phyloP scores from a whole-genome alignment of 179 eudicot species.

The Carnegiea gigantea region DNA sequence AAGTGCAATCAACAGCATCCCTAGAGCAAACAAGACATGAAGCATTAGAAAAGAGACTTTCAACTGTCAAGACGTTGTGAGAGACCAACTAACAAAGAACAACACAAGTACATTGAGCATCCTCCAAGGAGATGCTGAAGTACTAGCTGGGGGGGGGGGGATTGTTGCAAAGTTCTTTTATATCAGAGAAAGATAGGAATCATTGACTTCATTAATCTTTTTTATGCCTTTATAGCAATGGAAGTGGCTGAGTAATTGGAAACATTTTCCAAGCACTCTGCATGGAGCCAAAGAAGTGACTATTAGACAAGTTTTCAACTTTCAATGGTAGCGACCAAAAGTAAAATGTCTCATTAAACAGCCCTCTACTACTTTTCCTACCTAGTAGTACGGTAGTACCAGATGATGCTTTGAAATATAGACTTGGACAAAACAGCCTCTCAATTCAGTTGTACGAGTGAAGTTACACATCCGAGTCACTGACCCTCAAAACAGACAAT shows the following conservation, averaged over 20 bases:
- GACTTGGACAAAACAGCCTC: background rate
- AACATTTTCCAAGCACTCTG: too few relatives aligned
- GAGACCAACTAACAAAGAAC: background rate
- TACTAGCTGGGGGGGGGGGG: too few relatives aligned
- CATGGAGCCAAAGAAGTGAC: background rate
- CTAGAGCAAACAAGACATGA: constrained; percentile 36
- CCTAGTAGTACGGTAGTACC: background rate
- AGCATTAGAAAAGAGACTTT: constrained; percentile 18
- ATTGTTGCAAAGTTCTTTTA: too few relatives aligned
- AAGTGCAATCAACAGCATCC: constrained; percentile 63
- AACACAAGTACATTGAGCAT: background rate
- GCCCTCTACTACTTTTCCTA: background rate
- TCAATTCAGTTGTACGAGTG: background rate
- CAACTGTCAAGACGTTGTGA: background rate
- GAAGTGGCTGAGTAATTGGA: too few relatives aligned
- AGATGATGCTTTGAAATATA: background rate
- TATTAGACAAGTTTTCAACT: background rate
- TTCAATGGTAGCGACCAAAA: background rate
- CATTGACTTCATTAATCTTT: too few relatives aligned
- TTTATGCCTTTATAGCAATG: too few relatives aligned
- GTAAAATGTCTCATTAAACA: background rate
- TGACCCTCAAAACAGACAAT: background rate
- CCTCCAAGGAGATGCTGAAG: background rate
- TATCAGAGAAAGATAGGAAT: too few relatives aligned
- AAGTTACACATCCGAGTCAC: background rate